Conservation (phyloP, 768 basidiomycete species). For the Tricholoma terreum region DNA sequence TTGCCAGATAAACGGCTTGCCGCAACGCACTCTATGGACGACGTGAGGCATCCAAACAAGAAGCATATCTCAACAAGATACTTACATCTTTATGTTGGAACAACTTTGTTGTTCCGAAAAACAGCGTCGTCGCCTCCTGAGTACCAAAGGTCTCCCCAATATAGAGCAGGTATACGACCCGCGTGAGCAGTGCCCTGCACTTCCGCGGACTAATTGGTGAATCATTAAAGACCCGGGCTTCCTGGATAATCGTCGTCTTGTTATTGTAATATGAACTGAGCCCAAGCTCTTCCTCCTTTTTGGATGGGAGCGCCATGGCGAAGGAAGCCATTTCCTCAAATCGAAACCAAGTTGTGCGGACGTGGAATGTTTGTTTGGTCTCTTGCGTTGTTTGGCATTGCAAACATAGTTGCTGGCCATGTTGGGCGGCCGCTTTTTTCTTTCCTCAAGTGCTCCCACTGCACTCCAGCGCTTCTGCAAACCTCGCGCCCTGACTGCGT, state of each 20-base stretch:
- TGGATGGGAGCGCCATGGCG: conserved; percentile 76
- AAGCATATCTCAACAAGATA: conserved; percentile 11
- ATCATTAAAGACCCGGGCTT: conserved; percentile 98
- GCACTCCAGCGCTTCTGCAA: no score
- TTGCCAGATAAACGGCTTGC: conserved; percentile 97
- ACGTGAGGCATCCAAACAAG: not conserved
- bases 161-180: conserved; percentile 95
- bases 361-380: conserved; percentile 43
- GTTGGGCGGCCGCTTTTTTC: no score
- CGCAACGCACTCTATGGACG: conserved; percentile 77
- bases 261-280: conserved; percentile 93
- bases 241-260: conserved; percentile 97
- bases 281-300: conserved; percentile 96
- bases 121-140: conserved; percentile 95
- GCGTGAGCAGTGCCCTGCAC: conserved; percentile 92
- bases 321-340: conserved; percentile 44
- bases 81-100: conserved; percentile 99
- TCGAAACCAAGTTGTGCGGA: conserved; percentile 24
- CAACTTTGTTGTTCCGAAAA: conserved; percentile 98
- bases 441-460: no score
- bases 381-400: conserved; percentile 25
- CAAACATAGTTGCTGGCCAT: no score
- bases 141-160: conserved; percentile 92
- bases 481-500: no score
- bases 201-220: conserved; percentile 97